Base-by-base conservation (phyloP, 371 early-diverging fungal species). In the Apophysomyces ossiformis region DNA sequence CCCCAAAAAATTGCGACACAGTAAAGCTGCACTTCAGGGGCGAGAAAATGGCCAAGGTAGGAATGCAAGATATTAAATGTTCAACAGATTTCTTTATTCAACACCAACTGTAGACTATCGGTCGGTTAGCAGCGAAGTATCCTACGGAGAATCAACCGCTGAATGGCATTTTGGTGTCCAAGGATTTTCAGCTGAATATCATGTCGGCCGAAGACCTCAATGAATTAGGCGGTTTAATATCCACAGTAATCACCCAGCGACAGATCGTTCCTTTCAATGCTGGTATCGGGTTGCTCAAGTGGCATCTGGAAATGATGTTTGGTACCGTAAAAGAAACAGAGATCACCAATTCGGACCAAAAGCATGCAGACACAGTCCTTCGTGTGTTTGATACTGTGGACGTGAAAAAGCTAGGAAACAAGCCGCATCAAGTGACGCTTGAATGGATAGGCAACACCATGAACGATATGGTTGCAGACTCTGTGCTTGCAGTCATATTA, bases 401-500 rank as follows among this genome's bases (percentile, higher is more conserved):
- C 63, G 87, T 98, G 61, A 87, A 84, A 41, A 72, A 83, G 41
- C 50, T 77, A 15, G 72, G 75, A 26, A 77, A 77, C 59, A 79
- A 79, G 32, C 76, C 81, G 2, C 85, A 85, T 46, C 81, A 86
- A 58, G 85, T 92, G 13, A 78, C 85, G 36, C 74, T 99, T 26
- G 97, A 97, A 75, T 99, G 99, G 99, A 85, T 90, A 37, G 93
- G 96, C 36, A 91, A 92, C 73, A 80, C 93, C 8, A 88, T 95
- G 76, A 95, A 95, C 69, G 99, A 98, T 71, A 95, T 97, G 92
- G 88, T 98, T 0, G 97, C 98, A 3, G 99, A 99, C 69, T 93
- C 97, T 7, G 91, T 97, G 2, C 68, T 97, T 9, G 93, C 95
- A 2, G 84, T 97, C 5, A 78, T 98, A 15, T 67, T 95, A 57